A percentile compares a stretch with the other conserved stretches of the same genome.
phyloP scores from a whole-genome alignment of 139 green algal genomes.

The Asterochloris sp. region DNA sequence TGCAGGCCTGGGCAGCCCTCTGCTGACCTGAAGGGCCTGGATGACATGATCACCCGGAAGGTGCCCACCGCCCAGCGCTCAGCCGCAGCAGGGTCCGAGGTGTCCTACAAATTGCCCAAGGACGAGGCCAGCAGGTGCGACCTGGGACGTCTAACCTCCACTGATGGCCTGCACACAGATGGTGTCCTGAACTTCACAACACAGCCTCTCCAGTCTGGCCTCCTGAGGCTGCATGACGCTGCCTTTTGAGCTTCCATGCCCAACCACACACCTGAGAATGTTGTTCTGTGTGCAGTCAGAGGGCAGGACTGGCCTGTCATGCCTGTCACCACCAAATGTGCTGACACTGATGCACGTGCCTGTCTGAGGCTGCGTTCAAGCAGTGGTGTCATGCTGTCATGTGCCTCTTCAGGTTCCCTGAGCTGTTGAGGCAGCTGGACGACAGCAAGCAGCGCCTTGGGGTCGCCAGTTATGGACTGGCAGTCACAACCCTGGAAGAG shows the following conservation, averaged over 20 bases:
- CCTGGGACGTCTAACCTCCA: no score
- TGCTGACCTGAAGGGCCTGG: background rate
- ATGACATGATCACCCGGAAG: slow-evolving; percentile 14
- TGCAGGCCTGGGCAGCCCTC: no score
- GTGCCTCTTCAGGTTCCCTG: slow-evolving; percentile 17
- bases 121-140: slow-evolving; percentile 19
- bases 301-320: no score
- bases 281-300: no score
- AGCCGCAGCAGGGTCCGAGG: slow-evolving; percentile 34
- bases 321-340: background rate
- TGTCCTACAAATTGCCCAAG: slow-evolving; percentile 47
- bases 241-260: no score
- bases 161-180: no score
- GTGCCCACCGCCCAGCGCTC: slow-evolving; percentile 43
- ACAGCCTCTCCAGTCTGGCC: no score
- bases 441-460: slow-evolving; percentile 27
- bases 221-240: no score
- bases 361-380: background rate
- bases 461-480: slow-evolving; percentile 59
- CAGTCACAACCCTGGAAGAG: slow-evolving; percentile 74
- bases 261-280: no score
- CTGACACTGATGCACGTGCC: background rate
- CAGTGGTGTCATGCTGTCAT: background rate
- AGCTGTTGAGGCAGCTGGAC: slow-evolving; percentile 42
- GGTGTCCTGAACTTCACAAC: no score